Evolutionary conservation across 1,284 basidiomycete genomes (phyloP).

Genomic region (Pseudozyma sp.): DNA sequence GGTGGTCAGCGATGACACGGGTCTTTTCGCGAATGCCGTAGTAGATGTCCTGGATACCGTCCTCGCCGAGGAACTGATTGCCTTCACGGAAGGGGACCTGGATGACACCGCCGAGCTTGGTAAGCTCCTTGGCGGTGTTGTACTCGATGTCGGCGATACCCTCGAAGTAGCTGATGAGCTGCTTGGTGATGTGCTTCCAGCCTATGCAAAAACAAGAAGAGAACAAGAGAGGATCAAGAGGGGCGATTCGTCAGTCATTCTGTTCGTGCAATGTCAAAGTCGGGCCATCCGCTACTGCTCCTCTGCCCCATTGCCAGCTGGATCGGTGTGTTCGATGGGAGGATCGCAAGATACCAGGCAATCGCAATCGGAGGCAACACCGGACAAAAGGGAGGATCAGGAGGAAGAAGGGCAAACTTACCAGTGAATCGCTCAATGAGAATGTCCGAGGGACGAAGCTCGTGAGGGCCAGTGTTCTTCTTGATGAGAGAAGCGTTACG

Average conservation of each 20-base stretch:
- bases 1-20: constrained; percentile 91
- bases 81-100: constrained; percentile 96
- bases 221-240: no score
- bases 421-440: constrained; percentile 84
- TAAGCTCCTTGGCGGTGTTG: constrained; percentile 92
- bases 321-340: no score
- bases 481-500: constrained; percentile 70
- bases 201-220: constrained; percentile 70
- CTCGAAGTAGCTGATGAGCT: constrained; percentile 73
- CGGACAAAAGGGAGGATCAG: no score
- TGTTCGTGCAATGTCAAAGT: neutral
- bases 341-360: no score
- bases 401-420: constrained; percentile 32
- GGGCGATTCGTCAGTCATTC: constrained; percentile 2
- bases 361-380: no score
- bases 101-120: constrained; percentile 94
- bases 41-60: constrained; percentile 81
- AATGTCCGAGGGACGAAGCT: constrained; percentile 92
- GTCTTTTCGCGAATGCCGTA: constrained; percentile 92
- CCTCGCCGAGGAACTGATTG: constrained; percentile 73
- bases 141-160: constrained; percentile 75
- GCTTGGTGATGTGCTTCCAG: constrained; percentile 88
- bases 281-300: neutral
- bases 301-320: neutral
- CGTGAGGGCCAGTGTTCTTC: constrained; percentile 74